Conservation (phyloP, 2,329 filamentous ascomycete genomes). For the Penicillium brevicompactum region DNA sequence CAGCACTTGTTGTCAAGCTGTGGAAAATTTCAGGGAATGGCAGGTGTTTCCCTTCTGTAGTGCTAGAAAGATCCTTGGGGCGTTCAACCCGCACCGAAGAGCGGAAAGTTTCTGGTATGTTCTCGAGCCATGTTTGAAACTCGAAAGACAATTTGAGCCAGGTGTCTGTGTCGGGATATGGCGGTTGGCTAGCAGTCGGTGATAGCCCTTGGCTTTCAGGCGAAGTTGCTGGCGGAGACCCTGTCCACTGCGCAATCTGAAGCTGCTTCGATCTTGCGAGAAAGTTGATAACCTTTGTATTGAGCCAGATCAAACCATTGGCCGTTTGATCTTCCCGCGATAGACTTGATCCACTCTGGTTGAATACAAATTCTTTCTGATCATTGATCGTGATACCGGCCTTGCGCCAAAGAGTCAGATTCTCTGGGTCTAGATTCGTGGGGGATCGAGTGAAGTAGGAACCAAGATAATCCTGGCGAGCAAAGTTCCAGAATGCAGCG, state of each 20-base stretch:
- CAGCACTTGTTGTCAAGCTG: conserved; percentile 62
- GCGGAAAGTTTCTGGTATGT: conserved; percentile 60
- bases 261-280: conserved; percentile 60
- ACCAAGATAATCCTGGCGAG: conserved; percentile 62
- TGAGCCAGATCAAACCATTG: conserved; percentile 64
- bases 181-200: conserved; percentile 33
- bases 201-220: conserved; percentile 24
- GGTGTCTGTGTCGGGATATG: conserved; percentile 48
- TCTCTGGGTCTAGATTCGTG: conserved; percentile 60
- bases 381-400: conserved; percentile 60
- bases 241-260: conserved; percentile 38
- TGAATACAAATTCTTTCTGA: conserved; percentile 45
- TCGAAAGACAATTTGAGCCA: conserved; percentile 59
- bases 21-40: conserved; percentile 62
- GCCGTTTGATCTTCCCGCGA: conserved; percentile 63
- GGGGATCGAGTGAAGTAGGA: conserved; percentile 62
- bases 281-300: conserved; percentile 65
- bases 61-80: conserved; percentile 32
- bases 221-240: conserved; percentile 39
- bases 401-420: conserved; percentile 61
- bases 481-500: conserved; percentile 67
- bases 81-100: conserved; percentile 54
- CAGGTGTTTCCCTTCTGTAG: conserved; percentile 33
- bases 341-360: conserved; percentile 34
- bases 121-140: conserved; percentile 59